A percentile compares a stretch with the other conserved stretches of the same genome.
Conservation (phyloP, 306 rosid genomes). For the Trichosanthes cucumerina region DNA sequence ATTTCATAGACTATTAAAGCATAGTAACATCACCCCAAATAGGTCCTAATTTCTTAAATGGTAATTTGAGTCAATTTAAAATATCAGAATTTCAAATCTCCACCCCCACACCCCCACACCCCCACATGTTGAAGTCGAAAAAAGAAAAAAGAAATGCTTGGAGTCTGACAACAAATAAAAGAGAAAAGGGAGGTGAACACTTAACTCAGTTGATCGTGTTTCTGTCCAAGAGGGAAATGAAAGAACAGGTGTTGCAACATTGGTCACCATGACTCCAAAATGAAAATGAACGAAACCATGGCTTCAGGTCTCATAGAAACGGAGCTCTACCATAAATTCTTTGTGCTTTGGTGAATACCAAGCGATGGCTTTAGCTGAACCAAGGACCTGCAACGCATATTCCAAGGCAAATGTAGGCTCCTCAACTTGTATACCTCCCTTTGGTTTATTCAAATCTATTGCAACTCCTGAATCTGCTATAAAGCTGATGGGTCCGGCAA, state of each 20-base stretch:
- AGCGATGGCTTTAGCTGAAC: slow-evolving; percentile 92
- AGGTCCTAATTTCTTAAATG: too few relatives aligned
- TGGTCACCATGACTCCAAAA: not conserved
- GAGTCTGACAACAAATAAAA: too few relatives aligned
- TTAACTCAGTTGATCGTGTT: too few relatives aligned
- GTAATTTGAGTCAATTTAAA: too few relatives aligned
- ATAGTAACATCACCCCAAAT: too few relatives aligned
- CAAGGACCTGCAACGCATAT: slow-evolving; percentile 70
- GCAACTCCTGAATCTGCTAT: slow-evolving; percentile 69
- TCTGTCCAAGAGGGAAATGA: not conserved
- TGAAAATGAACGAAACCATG: not conserved
- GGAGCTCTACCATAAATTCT: slow-evolving; percentile 91
- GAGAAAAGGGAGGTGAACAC: too few relatives aligned
- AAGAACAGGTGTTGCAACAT: not conserved
- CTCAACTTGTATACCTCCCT: slow-evolving; percentile 27
- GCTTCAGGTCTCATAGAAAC: slow-evolving; percentile 49
- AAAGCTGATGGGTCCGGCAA: slow-evolving; percentile 74
- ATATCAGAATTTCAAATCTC: too few relatives aligned
- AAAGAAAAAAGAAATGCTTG: too few relatives aligned
- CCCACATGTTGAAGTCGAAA: too few relatives aligned
- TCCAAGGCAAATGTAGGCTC: slow-evolving; percentile 76
- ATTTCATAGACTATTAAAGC: too few relatives aligned
- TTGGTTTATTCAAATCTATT: slow-evolving; percentile 43
- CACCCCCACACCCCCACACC: too few relatives aligned
- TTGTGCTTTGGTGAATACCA: slow-evolving; percentile 80